Conservation (phyloP, 2,329 filamentous ascomycete species). For the Fusarium nurragi region DNA sequence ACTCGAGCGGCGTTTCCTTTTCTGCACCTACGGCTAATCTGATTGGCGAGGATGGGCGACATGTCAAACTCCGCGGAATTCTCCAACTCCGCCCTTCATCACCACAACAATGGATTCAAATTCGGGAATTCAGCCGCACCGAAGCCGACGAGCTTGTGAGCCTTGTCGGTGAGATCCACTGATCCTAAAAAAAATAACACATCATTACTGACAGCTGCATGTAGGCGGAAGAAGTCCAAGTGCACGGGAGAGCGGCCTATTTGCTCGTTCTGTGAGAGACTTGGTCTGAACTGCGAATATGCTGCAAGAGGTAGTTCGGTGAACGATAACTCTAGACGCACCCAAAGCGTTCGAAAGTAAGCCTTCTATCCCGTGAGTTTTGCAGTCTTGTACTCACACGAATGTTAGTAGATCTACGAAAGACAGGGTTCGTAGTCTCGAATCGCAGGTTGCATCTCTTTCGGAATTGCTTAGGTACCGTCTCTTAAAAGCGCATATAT, state of each 20-base stretch:
- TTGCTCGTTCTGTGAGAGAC: constrained; percentile 11
- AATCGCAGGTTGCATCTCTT: not conserved
- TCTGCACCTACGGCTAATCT: not conserved
- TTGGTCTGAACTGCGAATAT: constrained; percentile 1
- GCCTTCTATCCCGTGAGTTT: fast-evolving
- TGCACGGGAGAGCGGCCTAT: constrained; percentile 11
- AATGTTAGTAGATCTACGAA: not conserved
- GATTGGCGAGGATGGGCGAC: not conserved
- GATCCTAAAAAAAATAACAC: fast-evolving
- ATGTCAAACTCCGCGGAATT: constrained; percentile 1
- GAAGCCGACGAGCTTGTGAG: constrained; percentile 7
- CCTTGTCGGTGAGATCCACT: constrained; percentile 1
- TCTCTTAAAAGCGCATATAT: fast-evolving
- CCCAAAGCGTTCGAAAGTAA: not conserved
- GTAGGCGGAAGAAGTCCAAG: constrained; percentile 10
- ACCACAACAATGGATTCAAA: not conserved
- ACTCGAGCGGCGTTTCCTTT: not conserved
- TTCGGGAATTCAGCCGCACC: not conserved
- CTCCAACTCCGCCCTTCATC: not conserved
- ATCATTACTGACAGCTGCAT: fast-evolving
- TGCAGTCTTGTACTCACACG: not conserved
- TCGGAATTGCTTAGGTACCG: not conserved
- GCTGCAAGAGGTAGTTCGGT: not conserved
- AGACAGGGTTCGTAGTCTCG: not conserved
- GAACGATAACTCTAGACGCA: fast-evolving